A percentile compares a stretch with the other conserved stretches of the same genome.
phyloP scores from a whole-genome alignment of 345 rosid species.

The Hibiscus trionum region DNA sequence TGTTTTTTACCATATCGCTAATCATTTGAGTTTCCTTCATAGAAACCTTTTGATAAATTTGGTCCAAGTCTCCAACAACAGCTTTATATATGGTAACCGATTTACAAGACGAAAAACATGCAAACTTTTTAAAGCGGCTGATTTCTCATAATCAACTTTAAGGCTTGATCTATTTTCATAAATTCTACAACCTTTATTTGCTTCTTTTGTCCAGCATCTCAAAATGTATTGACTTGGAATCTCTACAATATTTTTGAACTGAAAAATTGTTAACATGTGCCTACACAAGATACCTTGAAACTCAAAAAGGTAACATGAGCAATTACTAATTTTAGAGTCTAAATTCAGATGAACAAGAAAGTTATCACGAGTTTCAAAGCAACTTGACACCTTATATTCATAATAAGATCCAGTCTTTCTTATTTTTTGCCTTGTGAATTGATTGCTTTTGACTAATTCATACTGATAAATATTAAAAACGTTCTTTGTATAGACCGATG shows the following conservation, averaged over 20 bases:
- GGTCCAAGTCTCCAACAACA: neutral
- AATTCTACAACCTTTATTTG: neutral
- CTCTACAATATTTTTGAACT: neutral
- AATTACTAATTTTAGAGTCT: neutral
- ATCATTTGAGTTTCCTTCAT: neutral
- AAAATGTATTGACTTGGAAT: neutral
- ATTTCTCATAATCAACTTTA: neutral
- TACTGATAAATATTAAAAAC: too few species aligned
- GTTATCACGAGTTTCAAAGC: too few species aligned
- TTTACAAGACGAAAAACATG: too few species aligned
- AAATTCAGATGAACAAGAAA: too few species aligned
- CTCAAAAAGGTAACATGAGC: too few species aligned
- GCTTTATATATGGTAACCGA: neutral
- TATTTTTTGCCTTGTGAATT: too few species aligned
- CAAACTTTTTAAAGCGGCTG: neutral
- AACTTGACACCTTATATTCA: too few species aligned
- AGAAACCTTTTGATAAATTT: neutral
- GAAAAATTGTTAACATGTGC: neutral
- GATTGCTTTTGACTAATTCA: too few species aligned
- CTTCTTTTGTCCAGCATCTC: neutral
- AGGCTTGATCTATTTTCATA: neutral
- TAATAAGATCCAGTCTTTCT: too few species aligned
- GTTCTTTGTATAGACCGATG: too few species aligned
- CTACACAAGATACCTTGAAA: too few species aligned
- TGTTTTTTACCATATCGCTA: neutral